These are phyloP conservation scores for Curvularia verruculosa DNA, from an alignment of 2,329 filamentous ascomycete genomes.

Conservation along the genomic window DNA sequence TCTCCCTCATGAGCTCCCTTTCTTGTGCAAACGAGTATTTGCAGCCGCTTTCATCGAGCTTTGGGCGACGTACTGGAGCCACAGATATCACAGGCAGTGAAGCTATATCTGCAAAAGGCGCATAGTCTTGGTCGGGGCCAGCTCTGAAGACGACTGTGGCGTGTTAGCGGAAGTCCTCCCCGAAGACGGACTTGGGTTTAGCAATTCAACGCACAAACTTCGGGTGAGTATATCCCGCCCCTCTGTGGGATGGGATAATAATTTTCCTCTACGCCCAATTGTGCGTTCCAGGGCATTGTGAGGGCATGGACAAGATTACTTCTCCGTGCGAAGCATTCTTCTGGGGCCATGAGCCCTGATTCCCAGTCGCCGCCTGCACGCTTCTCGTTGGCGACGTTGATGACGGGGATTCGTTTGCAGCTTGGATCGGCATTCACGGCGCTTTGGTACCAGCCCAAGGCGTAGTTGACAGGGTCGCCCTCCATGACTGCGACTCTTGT, in stretches of 20 bases:
- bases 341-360: constrained; percentile 65
- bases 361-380: constrained; percentile 82
- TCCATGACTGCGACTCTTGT: constrained; percentile 54
- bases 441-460: constrained; percentile 63
- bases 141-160: constrained; percentile 68
- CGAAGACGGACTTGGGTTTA: constrained; percentile 3
- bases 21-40: constrained; percentile 76
- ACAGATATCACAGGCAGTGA: constrained; percentile 75
- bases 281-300: constrained; percentile 61
- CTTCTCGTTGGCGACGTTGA: constrained; percentile 78
- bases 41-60: constrained; percentile 69
- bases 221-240: constrained; percentile 72
- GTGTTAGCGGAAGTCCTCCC: neutral
- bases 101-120: constrained; percentile 54
- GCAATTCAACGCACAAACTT: constrained; percentile 61
- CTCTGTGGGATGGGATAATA: constrained; percentile 76
- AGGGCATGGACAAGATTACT: constrained; percentile 75
- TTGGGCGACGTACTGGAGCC: constrained; percentile 73
- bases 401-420: constrained; percentile 63
- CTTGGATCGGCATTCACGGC: constrained; percentile 35
- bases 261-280: constrained; percentile 43
- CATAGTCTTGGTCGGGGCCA: constrained; percentile 62
- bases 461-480: constrained; percentile 57
- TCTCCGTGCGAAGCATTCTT: constrained; percentile 75
- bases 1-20: constrained; percentile 72